Conservation (phyloP, 2,329 filamentous ascomycete genomes). For the Madurella fahalii region DNA sequence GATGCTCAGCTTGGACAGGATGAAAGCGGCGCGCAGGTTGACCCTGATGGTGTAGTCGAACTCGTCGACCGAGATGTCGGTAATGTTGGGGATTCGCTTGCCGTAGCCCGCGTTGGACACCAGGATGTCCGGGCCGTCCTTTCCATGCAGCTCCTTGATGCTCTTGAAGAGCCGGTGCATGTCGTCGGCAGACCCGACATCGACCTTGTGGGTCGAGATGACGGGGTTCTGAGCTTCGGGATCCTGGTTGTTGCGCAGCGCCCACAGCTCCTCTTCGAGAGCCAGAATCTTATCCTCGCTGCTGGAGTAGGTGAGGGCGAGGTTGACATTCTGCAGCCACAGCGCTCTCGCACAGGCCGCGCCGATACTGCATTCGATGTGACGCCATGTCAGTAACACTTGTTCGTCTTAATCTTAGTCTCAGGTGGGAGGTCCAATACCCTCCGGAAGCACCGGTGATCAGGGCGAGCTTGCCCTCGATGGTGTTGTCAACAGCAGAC, state of each 20-base stretch:
- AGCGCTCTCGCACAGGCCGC: slow-evolving; percentile 54
- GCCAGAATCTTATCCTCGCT: slow-evolving; percentile 44
- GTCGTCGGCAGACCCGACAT: slow-evolving; percentile 51
- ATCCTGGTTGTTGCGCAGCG: slow-evolving; percentile 22
- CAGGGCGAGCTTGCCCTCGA: slow-evolving; percentile 52
- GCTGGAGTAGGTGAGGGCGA: slow-evolving; percentile 57
- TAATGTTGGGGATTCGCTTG: slow-evolving; percentile 52
- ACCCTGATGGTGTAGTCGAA: slow-evolving; percentile 60
- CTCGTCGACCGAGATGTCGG: slow-evolving; percentile 59
- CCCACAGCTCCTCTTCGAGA: slow-evolving; percentile 40
- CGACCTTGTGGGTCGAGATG: slow-evolving; percentile 47
- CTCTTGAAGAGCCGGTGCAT: slow-evolving; percentile 52
- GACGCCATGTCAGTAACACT: neutral
- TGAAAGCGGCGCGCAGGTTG: slow-evolving; percentile 59
- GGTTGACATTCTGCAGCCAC: slow-evolving; percentile 46
- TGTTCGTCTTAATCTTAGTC: neutral
- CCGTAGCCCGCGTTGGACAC: slow-evolving; percentile 65
- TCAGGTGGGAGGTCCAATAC: slow-evolving; percentile 37
- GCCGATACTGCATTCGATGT: slow-evolving; percentile 48
- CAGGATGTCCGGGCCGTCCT: slow-evolving; percentile 55
- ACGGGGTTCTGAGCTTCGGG: neutral
- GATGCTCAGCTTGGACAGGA: slow-evolving; percentile 57
- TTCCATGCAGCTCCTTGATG: slow-evolving; percentile 48
- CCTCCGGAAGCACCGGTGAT: slow-evolving; percentile 60
- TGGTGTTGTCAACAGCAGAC: slow-evolving; percentile 37